Base-by-base conservation (phyloP, 768 basidiomycete species). In the Leccinum incarnatum region DNA sequence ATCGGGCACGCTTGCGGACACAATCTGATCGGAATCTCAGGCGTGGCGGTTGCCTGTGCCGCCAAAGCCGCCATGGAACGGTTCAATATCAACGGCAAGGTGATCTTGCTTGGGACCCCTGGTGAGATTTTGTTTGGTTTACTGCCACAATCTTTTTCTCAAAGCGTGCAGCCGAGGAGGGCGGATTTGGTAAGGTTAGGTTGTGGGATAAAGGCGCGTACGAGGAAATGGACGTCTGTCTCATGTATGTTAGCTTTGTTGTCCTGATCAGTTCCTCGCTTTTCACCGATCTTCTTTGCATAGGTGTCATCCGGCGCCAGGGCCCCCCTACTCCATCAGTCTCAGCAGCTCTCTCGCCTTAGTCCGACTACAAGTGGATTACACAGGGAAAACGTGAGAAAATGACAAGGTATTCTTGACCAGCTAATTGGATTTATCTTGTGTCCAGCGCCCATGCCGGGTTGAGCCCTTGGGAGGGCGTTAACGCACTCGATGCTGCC, bases 401-500 rank as follows among this genome's bases (percentile, higher is more conserved):
- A 32, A 21, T 19, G 9, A 40, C 17, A 42, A n/a, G n/a, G 40
- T 25, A 15, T 25, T 15, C 0, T n/a, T 42, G 40, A n/a, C 8
- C 4, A 14, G 17, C 9, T 49, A 27, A 49, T 25, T 49, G 11
- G n/a, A 42, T 10, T 19, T 42, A 19, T 10, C 8, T 42, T 19
- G n/a, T 27, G 12, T 46, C 47, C 56, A 91, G 89, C 11, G 89
- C 91, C 3, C 91, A 91, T 67, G 90, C 89, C 4, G 85, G 85
- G 1, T 75, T 89, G 27, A 87, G 86, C 21, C 92, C 91, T 23
- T 93, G 92, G 91, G 88, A 93, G 70, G 92, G 91, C 2, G 79
- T 78, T 59, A 93, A 94, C 61, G 87, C 92, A 1, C 73, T 93
- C 12, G 93, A 95, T 67, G 93, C 93, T 1, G 91, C 91, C n/a